A percentile compares a stretch with the other conserved stretches of the same genome.
These are phyloP conservation scores for Eucalyptus melliodora DNA, from an alignment of 345 rosid species.

Conservation along the genomic window DNA sequence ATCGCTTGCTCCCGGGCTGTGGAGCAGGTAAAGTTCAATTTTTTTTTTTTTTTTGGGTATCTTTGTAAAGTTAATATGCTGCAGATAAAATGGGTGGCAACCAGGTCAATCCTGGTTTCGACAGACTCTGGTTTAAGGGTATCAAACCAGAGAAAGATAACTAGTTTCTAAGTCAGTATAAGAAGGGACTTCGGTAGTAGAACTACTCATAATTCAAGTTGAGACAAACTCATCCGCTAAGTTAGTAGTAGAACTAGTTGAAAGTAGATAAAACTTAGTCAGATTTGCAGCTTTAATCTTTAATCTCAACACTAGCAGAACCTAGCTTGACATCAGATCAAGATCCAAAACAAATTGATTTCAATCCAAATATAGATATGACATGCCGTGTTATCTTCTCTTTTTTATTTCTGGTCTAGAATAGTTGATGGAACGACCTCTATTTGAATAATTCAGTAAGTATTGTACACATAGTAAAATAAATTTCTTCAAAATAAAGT, in stretches of 20 bases:
- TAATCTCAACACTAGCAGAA: no score
- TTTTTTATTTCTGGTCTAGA: not conserved
- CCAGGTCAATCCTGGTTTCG: not conserved
- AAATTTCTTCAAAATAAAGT: not conserved
- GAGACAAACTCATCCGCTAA: no score
- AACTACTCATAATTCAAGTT: no score
- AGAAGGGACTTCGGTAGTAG: not conserved
- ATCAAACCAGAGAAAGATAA: not conserved
- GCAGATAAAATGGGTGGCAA: not conserved
- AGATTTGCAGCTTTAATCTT: no score
- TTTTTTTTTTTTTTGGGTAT: not conserved
- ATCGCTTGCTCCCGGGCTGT: not conserved
- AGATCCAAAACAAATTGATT: no score
- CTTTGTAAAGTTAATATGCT: not conserved
- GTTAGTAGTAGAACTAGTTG: no score
- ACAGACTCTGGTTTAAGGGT: not conserved
- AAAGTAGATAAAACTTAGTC: no score
- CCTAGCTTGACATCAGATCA: no score
- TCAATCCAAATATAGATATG: no score
- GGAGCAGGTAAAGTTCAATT: not conserved
- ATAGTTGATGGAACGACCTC: not conserved
- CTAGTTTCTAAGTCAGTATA: not conserved
- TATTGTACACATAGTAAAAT: not conserved
- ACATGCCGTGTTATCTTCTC: no score
- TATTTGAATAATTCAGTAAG: not conserved